A percentile compares a stretch with the other conserved stretches of the same genome.
These are phyloP conservation scores for Metschnikowia drakensbergensis DNA, from an alignment of 805 yeast species.

Conservation along the genomic window DNA sequence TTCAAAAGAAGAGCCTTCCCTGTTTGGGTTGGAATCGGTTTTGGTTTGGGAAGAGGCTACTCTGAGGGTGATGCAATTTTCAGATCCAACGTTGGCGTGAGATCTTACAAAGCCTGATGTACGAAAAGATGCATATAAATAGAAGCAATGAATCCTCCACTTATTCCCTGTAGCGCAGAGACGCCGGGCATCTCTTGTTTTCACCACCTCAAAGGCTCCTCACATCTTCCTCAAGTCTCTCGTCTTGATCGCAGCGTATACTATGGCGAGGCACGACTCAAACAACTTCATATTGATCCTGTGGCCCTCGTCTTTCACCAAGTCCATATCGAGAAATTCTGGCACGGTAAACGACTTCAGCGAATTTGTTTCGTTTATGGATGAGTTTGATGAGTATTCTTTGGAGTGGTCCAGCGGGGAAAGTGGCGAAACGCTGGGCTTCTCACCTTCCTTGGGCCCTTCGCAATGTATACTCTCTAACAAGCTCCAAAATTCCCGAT, in stretches of 20 bases:
- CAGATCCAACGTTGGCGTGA: slow-evolving; percentile 73
- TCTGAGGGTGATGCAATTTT: slow-evolving; percentile 98
- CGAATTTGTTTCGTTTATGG: background rate
- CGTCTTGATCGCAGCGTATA: slow-evolving; percentile 9
- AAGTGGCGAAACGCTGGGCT: background rate
- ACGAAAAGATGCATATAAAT: background rate
- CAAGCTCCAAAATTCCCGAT: slow-evolving; percentile 1
- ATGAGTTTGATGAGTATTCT: background rate
- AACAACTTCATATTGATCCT: slow-evolving; percentile 11
- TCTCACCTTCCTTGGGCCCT: background rate
- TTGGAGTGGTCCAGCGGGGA: background rate
- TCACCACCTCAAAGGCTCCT: background rate
- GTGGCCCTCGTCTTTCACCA: slow-evolving; percentile 8
- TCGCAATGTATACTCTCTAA: slow-evolving; percentile 1
- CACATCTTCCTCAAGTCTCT: slow-evolving; percentile 1
- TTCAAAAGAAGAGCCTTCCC: slow-evolving; percentile 96
- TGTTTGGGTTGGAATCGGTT: slow-evolving; percentile 95
- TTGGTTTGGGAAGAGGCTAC: slow-evolving; percentile 96
- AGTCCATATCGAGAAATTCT: background rate
- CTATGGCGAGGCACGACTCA: slow-evolving; percentile 10
- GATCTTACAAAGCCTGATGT: slow-evolving; percentile 63
- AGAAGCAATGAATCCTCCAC: background rate
- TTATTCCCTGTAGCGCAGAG: background rate
- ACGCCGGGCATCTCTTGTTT: too few relatives aligned
- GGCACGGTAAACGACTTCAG: slow-evolving; percentile 1